phyloP scores from a whole-genome alignment of 1,284 basidiomycete species.

The Irpex lacteus region DNA sequence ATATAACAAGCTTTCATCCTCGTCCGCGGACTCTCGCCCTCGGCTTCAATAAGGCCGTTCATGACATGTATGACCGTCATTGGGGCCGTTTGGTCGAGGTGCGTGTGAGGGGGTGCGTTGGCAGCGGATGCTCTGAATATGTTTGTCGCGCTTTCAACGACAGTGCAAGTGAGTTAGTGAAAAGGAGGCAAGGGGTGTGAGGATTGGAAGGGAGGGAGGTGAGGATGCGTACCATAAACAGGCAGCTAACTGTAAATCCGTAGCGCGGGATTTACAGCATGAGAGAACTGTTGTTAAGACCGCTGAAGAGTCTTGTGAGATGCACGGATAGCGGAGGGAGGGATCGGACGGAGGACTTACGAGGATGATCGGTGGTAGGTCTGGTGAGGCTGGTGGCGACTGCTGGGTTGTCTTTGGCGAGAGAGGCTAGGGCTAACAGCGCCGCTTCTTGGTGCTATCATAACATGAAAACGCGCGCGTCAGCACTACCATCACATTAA shows the following conservation, averaged over 20 bases:
- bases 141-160: constrained; percentile 46
- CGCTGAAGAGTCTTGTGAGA: constrained; percentile 12
- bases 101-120: constrained; percentile 22
- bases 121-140: constrained; percentile 45
- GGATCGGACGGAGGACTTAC: constrained; percentile 21
- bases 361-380: constrained; percentile 33
- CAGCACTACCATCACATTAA: neutral
- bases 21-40: constrained; percentile 38
- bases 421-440: constrained; percentile 64
- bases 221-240: constrained; percentile 54
- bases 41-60: constrained; percentile 50
- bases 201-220: neutral
- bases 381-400: constrained; percentile 49
- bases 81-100: constrained; percentile 40
- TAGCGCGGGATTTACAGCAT: constrained; percentile 51
- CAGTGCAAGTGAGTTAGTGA: constrained; percentile 8
- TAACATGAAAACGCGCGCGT: constrained; percentile 36
- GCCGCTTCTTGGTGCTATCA: constrained; percentile 56
- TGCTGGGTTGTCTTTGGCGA: constrained; percentile 62
- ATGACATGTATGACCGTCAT: constrained; percentile 62
- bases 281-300: constrained; percentile 40
- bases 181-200: neutral
- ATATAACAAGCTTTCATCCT: constrained; percentile 69
- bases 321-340: neutral
- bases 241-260: constrained; percentile 64